Base-by-base conservation (phyloP, 768 basidiomycete species). In the Rhodotorula graminis region DNA sequence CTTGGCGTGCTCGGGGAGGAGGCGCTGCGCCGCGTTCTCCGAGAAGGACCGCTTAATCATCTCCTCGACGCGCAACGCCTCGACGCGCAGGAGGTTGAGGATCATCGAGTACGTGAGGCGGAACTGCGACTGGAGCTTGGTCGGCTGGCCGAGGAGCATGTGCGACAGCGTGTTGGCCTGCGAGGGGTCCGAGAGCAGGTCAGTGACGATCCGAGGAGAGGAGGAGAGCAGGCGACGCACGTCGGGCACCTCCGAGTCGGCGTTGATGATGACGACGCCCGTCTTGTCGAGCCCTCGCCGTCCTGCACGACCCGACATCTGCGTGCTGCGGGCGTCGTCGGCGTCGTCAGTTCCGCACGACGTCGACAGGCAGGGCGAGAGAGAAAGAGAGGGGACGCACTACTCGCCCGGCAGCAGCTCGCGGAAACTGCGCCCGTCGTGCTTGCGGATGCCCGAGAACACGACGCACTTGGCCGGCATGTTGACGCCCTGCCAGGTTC, bases 11-110 rank as follows among this genome's bases (percentile, higher is more conserved):
- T 95, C 93, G 9, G 96, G 96, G 44, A 97, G 83, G 57, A 97
- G 83, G 52, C 89, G 85, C 79, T 99, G 96, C 0, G 96, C 90
- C 2, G 93, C 89, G 79, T 98, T 98, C 83, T 99, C 96, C 27
- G 96, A 98, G 82, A 99, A 99, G 80, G 92, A 93, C 52, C 96
- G 86, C 81, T 98, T 98, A 80, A 99, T 98, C 96, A 99, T 99
- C 82, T 99, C 96, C 79, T 99, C 96, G 27, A 98, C 95, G 70
- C 88, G 85, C 60, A 99, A 84, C 0, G 96, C 94, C 79, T 99
- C 96, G 18, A 99, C 96, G 29, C 96, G 88, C 18, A 99, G 85
- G 52, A 99, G 83, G 79, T 99, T 99, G 71, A 99, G 82, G 72
- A 99, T 98, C 96, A 99, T 98, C 81, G 97, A 98, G 82, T 98